A percentile compares a stretch with the other conserved stretches of the same genome.
phyloP scores from a whole-genome alignment of 1,284 basidiomycete genomes.

The Lentinus polychrous region DNA sequence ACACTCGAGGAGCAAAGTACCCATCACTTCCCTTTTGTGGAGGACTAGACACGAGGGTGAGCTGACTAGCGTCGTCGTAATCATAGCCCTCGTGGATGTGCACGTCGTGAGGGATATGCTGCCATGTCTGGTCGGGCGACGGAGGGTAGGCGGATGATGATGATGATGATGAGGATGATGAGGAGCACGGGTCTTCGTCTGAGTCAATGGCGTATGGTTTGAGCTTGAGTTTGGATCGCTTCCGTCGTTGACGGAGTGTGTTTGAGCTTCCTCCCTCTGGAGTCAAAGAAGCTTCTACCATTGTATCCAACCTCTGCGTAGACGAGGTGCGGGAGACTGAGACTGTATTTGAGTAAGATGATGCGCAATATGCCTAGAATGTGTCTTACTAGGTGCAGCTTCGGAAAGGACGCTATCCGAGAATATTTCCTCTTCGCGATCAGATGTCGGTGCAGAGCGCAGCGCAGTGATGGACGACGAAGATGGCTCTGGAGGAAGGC shows the following conservation, averaged over 20 bases:
- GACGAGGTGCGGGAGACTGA: neutral
- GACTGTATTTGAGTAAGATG: no score
- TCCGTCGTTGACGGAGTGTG: neutral
- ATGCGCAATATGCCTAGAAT: no score
- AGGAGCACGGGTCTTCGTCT: constrained; percentile 12
- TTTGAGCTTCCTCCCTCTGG: neutral
- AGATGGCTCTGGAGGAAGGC: constrained; percentile 12
- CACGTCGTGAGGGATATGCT: neutral
- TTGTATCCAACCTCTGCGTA: neutral
- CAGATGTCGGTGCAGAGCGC: constrained; percentile 7
- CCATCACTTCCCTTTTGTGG: constrained; percentile 8
- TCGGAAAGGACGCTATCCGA: constrained; percentile 8
- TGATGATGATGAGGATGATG: constrained; percentile 11
- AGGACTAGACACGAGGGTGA: constrained; percentile 1
- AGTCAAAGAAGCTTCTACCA: neutral
- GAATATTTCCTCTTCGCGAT: constrained; percentile 11
- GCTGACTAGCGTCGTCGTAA: neutral
- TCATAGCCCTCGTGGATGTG: constrained; percentile 7
- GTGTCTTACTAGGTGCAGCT: neutral
- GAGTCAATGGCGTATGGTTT: constrained; percentile 7
- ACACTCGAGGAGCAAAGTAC: constrained; percentile 21
- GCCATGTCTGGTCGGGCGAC: constrained; percentile 1
- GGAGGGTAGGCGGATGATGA: constrained; percentile 11
- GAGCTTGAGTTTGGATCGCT: neutral
- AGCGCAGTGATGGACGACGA: constrained; percentile 8